Conservation (phyloP, 2,329 filamentous ascomycete species). For the Annulohypoxylon truncatum region DNA sequence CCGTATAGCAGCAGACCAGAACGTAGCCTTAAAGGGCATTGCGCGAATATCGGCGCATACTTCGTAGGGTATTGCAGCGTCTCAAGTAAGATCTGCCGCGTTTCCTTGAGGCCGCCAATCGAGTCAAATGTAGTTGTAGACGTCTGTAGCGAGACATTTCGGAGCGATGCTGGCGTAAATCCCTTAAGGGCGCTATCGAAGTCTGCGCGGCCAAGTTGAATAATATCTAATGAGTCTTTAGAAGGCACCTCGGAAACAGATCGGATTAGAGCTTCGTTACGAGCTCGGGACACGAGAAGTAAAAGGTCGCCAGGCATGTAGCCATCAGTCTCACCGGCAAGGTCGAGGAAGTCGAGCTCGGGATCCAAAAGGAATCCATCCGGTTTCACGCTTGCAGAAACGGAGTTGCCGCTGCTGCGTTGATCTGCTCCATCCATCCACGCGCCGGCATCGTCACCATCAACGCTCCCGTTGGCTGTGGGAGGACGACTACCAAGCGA, state of each 20-base stretch:
- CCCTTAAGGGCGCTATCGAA: constrained; percentile 88
- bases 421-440: constrained; percentile 82
- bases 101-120: constrained; percentile 88
- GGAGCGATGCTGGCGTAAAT: constrained; percentile 93
- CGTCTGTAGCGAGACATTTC: constrained; percentile 92
- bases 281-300: constrained; percentile 84
- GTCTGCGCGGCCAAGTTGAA: constrained; percentile 77
- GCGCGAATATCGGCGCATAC: constrained; percentile 96
- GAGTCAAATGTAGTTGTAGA: constrained; percentile 92
- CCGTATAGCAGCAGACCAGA: constrained; percentile 94
- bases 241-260: constrained; percentile 69
- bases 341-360: constrained; percentile 88
- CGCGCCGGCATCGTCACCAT: constrained; percentile 64
- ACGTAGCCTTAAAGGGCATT: constrained; percentile 92
- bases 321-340: constrained; percentile 93
- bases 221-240: constrained; percentile 61
- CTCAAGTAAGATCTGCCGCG: constrained; percentile 90
- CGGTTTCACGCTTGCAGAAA: constrained; percentile 48
- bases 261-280: constrained; percentile 92
- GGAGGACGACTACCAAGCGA: constrained; percentile 65
- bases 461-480: constrained; percentile 65
- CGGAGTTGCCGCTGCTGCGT: constrained; percentile 57
- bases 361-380: constrained; percentile 79
- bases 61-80: constrained; percentile 97
- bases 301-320: constrained; percentile 97